These are phyloP conservation scores for Chrysosporium queenslandicum DNA, from an alignment of 2,329 filamentous ascomycete species.

Conservation along the genomic window DNA sequence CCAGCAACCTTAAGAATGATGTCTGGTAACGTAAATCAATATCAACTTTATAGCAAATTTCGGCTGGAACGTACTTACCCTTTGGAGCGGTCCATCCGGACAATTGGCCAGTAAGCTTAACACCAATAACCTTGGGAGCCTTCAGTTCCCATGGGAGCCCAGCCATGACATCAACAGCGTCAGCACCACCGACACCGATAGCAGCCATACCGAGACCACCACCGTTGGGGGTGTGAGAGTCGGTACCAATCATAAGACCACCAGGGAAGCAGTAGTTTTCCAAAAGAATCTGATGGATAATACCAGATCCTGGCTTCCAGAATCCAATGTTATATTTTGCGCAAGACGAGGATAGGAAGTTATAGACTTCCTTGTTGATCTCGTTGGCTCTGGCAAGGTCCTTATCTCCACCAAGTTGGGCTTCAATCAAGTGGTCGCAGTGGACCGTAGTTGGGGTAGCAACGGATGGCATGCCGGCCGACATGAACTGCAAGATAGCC, in stretches of 20 bases:
- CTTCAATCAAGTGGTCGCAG: conserved; percentile 99
- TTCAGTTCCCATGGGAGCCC: conserved; percentile 96
- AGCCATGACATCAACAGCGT: conserved; percentile 97
- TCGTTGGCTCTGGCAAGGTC: conserved; percentile 82
- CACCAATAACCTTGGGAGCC: conserved; percentile 92
- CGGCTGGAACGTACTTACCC: conserved; percentile 46
- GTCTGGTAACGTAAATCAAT: conserved; percentile 44
- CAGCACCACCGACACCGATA: conserved; percentile 95
- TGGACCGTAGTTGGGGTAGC: conserved; percentile 93
- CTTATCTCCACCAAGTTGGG: conserved; percentile 83
- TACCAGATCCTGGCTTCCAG: conserved; percentile 97
- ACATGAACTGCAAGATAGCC: conserved; percentile 99
- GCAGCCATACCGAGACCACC: conserved; percentile 91
- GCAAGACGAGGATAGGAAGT: conserved; percentile 87
- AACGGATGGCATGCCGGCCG: conserved; percentile 87
- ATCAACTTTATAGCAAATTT: background rate
- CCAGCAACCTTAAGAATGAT: conserved; percentile 96
- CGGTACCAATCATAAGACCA: conserved; percentile 93
- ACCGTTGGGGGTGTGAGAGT: conserved; percentile 94
- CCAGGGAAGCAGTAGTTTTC: conserved; percentile 99
- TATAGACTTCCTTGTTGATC: conserved; percentile 99
- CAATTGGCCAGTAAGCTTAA: conserved; percentile 82
- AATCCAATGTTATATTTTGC: conserved; percentile 99
- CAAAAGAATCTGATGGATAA: conserved; percentile 96
- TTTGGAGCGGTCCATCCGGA: conserved; percentile 90